Evolutionary conservation across 2,329 filamentous ascomycete species (phyloP), one percentile per base, ranked within the genome.

Genomic region (Tolypocladium pustulatum): DNA sequence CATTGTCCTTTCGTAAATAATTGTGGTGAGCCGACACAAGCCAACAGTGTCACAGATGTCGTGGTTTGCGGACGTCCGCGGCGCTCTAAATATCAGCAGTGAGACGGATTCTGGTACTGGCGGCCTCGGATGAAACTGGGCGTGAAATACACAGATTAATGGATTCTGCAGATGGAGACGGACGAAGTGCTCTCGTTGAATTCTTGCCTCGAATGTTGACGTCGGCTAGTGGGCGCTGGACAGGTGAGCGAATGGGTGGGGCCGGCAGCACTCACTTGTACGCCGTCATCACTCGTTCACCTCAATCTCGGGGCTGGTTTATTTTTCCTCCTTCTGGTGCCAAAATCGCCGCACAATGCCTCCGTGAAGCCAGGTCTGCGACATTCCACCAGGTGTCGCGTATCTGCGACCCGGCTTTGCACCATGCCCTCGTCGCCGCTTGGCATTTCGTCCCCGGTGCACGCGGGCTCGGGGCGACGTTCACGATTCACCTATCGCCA

Each of bases 401-500:
- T 36, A 5, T 15, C 49, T 32, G 4, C 49, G 27, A 13, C 4
- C 49, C 12, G 27, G 30, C 49, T 32, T 15, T 27, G 49, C 49
- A 53, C 20, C 9, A 53, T 53, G 25, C 3, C 56, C 22, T 54
- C 57, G 49, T 51, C 58, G 41, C 49, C 56, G 32, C 58, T 51
- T 7, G 64, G 61, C 54, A 60, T 61, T 4, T 69, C 69, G 9
- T 72, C 70, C 15, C 68, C 69, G 32, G 58, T 64, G 9, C 62
- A 65, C 32, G 64, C 60, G 27, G 58, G 63, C 17, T 63, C 64
- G 30, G 58, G 62, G 41, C 71, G 69, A 54, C 76, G 75, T 53
- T 97, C 92, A 20, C 82, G 81, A 59, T 97, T 94, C 74, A 97
- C 91, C 3, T 91, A 89, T 71, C 89, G 89, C 61, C 87, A 97